Evolutionary conservation across 495 filamentous ascomycete species (phyloP).

Genomic region (Aspergillus kassunensis): DNA sequence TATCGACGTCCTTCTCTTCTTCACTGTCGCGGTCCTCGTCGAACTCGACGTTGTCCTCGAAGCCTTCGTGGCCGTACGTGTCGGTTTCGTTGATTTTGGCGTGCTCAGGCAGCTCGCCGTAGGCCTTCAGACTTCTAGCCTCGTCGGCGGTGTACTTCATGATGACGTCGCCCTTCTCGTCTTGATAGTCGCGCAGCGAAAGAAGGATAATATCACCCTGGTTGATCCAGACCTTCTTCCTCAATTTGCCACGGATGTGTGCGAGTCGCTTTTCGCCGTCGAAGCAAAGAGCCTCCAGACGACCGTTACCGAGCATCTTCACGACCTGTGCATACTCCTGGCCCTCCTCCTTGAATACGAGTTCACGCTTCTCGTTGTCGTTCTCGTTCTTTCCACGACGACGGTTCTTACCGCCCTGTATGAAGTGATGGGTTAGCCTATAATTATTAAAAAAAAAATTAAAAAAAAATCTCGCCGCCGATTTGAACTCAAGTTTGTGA

Average conservation of each 20-base stretch:
- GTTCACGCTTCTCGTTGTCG: slow-evolving; percentile 98
- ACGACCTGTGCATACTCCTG: slow-evolving; percentile 99
- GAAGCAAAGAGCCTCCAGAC: slow-evolving; percentile 95
- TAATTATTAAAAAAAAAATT: not conserved
- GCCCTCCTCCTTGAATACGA: slow-evolving; percentile 98
- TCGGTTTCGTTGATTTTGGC: slow-evolving; percentile 99
- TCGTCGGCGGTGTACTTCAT: slow-evolving; percentile 98
- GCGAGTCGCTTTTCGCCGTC: slow-evolving; percentile 69
- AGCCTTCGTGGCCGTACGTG: slow-evolving; percentile 68
- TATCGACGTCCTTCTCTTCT: slow-evolving; percentile 57
- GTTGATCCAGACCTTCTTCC: slow-evolving; percentile 99
- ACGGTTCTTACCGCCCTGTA: slow-evolving; percentile 95
- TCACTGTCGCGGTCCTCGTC: slow-evolving; percentile 56
- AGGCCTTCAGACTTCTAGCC: slow-evolving; percentile 89
- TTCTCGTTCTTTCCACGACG: slow-evolving; percentile 99
- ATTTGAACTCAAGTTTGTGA: no score
- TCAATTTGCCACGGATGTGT: slow-evolving; percentile 75
- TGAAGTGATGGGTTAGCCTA: slow-evolving; percentile 18
- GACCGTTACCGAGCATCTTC: slow-evolving; percentile 98
- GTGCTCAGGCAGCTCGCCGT: slow-evolving; percentile 93
- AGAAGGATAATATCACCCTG: slow-evolving; percentile 98
- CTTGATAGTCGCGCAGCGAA: slow-evolving; percentile 95
- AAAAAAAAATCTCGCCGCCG: no score
- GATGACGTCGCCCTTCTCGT: slow-evolving; percentile 98
- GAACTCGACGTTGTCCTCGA: slow-evolving; percentile 59